Evolutionary conservation across 2,329 filamentous ascomycete genomes (phyloP).

Genomic region (Ophiosphaerella korrae): DNA sequence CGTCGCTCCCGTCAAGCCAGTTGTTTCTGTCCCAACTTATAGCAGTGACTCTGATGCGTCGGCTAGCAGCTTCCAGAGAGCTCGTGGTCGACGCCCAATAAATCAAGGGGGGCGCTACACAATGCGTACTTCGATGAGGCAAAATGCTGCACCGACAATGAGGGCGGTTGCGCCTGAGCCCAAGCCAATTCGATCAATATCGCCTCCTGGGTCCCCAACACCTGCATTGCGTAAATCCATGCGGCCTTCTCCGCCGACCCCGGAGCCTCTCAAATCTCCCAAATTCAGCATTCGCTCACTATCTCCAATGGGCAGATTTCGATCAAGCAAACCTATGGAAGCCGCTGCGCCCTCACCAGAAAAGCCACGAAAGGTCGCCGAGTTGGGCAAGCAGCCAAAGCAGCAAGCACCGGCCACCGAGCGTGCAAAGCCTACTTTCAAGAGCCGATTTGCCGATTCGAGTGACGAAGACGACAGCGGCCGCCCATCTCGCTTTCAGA

Average conservation of each 20-base stretch:
- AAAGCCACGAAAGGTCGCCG: constrained; percentile 15
- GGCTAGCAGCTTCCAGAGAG: constrained; percentile 77
- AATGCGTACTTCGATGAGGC: constrained; percentile 77
- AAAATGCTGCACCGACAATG: constrained; percentile 36
- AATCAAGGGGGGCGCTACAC: constrained; percentile 56
- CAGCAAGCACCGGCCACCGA: constrained; percentile 21
- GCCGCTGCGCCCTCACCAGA: constrained; percentile 19
- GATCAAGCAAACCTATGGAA: constrained; percentile 39
- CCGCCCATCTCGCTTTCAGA: constrained; percentile 47
- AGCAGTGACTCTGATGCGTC: constrained; percentile 54
- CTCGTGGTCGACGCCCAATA: constrained; percentile 46
- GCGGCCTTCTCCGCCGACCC: constrained; percentile 36
- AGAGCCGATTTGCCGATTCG: constrained; percentile 69
- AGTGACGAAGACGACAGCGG: constrained; percentile 61
- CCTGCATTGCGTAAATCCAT: constrained; percentile 39
- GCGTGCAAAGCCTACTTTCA: constrained; percentile 28
- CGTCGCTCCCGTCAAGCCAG: constrained; percentile 13
- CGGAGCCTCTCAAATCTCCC: constrained; percentile 49
- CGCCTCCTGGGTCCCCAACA: constrained; percentile 36
- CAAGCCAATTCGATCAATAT: constrained; percentile 49
- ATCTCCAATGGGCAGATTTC: constrained; percentile 67
- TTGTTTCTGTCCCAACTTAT: constrained; percentile 33
- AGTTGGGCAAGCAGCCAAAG: constrained; percentile 29
- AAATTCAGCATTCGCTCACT: constrained; percentile 72
- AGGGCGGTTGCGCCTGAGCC: constrained; percentile 41